phyloP scores from a whole-genome alignment of 202 grass and related monocot genomes.

The Panicum virgatum region DNA sequence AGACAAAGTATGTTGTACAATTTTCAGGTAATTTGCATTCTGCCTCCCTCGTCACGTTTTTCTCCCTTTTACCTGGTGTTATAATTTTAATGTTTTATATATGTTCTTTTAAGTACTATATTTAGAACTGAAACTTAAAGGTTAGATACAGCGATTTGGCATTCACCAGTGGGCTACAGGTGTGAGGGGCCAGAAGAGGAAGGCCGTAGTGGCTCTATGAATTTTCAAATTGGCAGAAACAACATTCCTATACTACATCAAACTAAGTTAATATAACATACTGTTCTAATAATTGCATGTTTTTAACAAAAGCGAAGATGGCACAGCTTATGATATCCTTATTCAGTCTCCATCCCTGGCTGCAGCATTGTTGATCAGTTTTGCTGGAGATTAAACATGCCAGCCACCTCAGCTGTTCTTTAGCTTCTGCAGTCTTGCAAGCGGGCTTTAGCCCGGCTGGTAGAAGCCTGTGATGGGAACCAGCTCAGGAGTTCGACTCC shows the following conservation, averaged over 20 bases:
- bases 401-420: not conserved
- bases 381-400: not conserved
- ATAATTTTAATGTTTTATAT: not conserved
- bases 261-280: not conserved
- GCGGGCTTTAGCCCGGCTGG: too few species aligned
- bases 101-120: not conserved
- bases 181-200: not conserved
- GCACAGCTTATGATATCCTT: not conserved
- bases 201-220: not conserved
- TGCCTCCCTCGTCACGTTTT: not conserved
- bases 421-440: not conserved
- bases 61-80: slow-evolving; percentile 1
- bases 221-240: not conserved
- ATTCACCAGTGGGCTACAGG: not conserved
- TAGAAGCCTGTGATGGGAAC: too few species aligned
- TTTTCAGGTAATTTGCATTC: slow-evolving; percentile 61
- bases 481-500: too few species aligned
- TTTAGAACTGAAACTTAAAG: not conserved
- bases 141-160: not conserved
- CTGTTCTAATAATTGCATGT: not conserved
- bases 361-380: not conserved
- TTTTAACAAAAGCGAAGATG: not conserved
- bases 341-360: not conserved
- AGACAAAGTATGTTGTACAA: slow-evolving; percentile 64
- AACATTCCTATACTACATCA: not conserved